A percentile compares a stretch with the other conserved stretches of the same genome.
Evolutionary conservation across 169 alveolate genomes (phyloP).

Genomic region (Babesia bigemina): DNA sequence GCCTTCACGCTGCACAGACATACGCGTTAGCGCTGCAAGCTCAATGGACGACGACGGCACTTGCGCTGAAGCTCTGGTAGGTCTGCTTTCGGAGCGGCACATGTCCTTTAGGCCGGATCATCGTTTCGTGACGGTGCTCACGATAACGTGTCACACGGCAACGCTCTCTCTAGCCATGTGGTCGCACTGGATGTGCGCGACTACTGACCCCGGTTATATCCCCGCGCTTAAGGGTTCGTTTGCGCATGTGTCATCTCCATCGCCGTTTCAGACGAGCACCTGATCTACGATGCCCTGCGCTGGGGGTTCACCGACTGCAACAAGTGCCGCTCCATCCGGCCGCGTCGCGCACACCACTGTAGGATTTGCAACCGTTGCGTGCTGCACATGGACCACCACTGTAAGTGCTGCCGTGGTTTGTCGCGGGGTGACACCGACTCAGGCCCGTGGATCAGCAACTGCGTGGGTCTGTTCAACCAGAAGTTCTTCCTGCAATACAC

Average conservation of each 20-base stretch:
- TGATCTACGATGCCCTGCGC: slow-evolving; percentile 26
- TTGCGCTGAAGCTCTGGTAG: slow-evolving; percentile 13
- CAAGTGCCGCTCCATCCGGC: slow-evolving; percentile 59
- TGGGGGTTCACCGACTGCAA: slow-evolving; percentile 46
- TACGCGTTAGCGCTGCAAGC: slow-evolving; percentile 10
- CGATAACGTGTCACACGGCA: slow-evolving; percentile 18
- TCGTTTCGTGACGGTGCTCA: slow-evolving; percentile 10
- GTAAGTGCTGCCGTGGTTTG: slow-evolving; percentile 37
- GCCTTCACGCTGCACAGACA: not conserved
- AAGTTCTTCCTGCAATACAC: slow-evolving; percentile 77
- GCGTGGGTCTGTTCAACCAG: slow-evolving; percentile 89
- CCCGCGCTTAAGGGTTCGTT: slow-evolving; percentile 46
- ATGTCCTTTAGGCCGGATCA: not conserved
- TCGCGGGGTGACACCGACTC: not conserved
- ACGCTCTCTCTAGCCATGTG: slow-evolving; percentile 31
- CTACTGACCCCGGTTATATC: slow-evolving; percentile 56
- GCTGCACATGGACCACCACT: slow-evolving; percentile 90
- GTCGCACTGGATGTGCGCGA: slow-evolving; percentile 53
- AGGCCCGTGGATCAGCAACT: slow-evolving; percentile 87
- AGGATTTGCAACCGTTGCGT: slow-evolving; percentile 85
- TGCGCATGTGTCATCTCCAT: not conserved
- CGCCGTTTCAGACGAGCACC: slow-evolving; percentile 24
- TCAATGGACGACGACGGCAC: slow-evolving; percentile 4
- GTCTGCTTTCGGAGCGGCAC: not conserved
- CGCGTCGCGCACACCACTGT: slow-evolving; percentile 87